Base-by-base conservation (phyloP, 2,329 filamentous ascomycete genomes). In the Colletotrichum tofieldiae region DNA sequence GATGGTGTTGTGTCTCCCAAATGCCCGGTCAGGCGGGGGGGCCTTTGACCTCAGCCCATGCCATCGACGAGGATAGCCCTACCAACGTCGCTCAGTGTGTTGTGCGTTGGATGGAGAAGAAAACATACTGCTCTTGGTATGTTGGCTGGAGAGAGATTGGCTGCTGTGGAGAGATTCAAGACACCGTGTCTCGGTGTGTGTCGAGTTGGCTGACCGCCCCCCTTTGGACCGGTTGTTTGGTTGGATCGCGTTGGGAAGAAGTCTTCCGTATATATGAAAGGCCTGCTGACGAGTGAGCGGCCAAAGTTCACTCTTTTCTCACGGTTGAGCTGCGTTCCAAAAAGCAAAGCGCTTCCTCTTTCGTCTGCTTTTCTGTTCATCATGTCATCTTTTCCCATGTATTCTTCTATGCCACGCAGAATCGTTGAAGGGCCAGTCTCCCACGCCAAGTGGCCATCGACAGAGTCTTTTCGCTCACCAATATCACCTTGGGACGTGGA, bases 1-100 rank as follows among this genome's bases (percentile, higher is more conserved):
- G 59, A 72, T 64, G 70, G 70, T 72, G 65, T 45, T 69, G 65
- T 72, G 59, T 69, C 70, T 72, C 70, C 70, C 70, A 72, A 55
- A 54, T 69, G 45, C 54, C 39, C 65, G 70, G 70, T 72, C 70
- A 72, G 52, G 65, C 41, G 65, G 65, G 70, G 67, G 43, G 32
- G n/a, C 11, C 47, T 14, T 69, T 54, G 9, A 54, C 60, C 65
- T 64, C 59, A 58, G 65, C 59, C 54, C 54, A 54, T 60, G 59
- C 54, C 55, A 65, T 49, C 20, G 59, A 69, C 65, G 70, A 72
- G 70, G 70, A 69, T 72, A 70, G 65, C 65, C 70, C 70, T 64
- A 72, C 65, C 65, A 65, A 69, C 59, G 41, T 11, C 47, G 39
- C 54, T 32, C 39, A 16, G 47, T 49, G 59, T 69, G 45, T 47